Evolutionary conservation across 2,329 filamentous ascomycete genomes (phyloP), one percentile per base, ranked within the genome.

Genomic region (Cladosporium austrohemisphaericum): DNA sequence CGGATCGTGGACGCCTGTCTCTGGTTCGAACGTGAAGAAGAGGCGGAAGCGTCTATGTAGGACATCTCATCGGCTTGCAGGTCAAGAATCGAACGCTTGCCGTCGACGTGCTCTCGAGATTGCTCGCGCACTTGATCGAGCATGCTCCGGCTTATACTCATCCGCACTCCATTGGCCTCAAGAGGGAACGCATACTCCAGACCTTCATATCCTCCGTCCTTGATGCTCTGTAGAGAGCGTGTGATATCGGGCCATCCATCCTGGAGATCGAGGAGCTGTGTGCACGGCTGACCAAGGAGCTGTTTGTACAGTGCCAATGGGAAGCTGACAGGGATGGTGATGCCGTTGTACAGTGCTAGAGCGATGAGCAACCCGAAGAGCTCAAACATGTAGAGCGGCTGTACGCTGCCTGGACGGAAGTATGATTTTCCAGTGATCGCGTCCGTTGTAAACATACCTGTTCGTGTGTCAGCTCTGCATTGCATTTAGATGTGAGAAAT

Each of bases 251-350:
- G 87, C 47, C 47, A 50, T 23, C 29, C 47, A 14, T 50, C 47
- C 16, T 41, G 29, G n/a, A 50, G 19, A 20, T 50, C 47, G 16
- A n/a, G 20, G 5, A 43, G 3, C 1, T 36, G 22, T n/a, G 13
- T 23, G 29, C 23, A 36, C 1, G 37, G 47, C 3, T 28, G 23
- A 13, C 29, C 31, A 16, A 50, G 37, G 10, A 50, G 37, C 6
- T 50, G 37, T 8, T 50, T 50, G 68, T 98, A 98, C 3, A 98
- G 77, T 0, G 84, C 87, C 50, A 81, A 78, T 1, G 93, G 93
- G 53, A 98, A 93, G 1, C 86, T 95, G 33, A 97, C 78, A 0
- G 93, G 93, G 1, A 98, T 74, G 0, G 91, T 95, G 19, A 97
- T 75, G 1, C 92, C 92, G 57, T 98, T 98, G 70, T 93, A 96